Base-by-base conservation (phyloP, 257 asterid species). In the Cynanchum wilfordii region DNA sequence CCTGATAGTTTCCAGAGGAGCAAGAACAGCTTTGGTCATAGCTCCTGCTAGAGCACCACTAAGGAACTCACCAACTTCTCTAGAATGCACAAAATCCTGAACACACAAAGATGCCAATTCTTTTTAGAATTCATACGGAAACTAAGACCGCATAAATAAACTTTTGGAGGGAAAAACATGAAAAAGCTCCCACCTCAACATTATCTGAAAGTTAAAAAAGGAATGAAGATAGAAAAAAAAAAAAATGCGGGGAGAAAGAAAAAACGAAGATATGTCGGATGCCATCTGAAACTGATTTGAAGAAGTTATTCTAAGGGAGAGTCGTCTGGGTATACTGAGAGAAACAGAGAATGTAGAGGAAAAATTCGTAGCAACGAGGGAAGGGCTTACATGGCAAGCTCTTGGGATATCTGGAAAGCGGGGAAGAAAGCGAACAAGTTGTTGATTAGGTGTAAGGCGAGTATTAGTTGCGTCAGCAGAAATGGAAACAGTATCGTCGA, bases 1-100 rank as follows among this genome's bases (percentile, higher is more conserved):
- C 98, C 98, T 89, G 90, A 93, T 93, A 78, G 98, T 93, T 81
- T 93, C 98, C 16, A 93, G 95, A 71, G 98, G 98, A 77, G 97
- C 98, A 59, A 93, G 97, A 78, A 88, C 82, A 49, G 98, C 97
- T 85, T 93, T 93, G 71, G 97, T 93, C 98, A 91, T 91, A 69
- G 98, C 96, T 76, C 97, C 97, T 4, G 97, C 97, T 76, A 93
- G 78, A 64, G 98, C 97, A 78, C 97, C 98, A 71, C 97, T 93
- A 58, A 91, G 85, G 81, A 93, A 93, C 88, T 91, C 98, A 3
- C 88, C 88, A 36, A 81, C 96, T 87, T 93, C 98, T 83, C 97
- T 85, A 15, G 83, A 82, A 73, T 72, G 80, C 50, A 82, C 19
- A 52, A 91, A 76, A 72, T 84, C 92, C 98, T 89, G 89, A 73